Base-by-base conservation (phyloP, 176 grass and related monocot species). In the Rhipidocladum racemiflorum region DNA sequence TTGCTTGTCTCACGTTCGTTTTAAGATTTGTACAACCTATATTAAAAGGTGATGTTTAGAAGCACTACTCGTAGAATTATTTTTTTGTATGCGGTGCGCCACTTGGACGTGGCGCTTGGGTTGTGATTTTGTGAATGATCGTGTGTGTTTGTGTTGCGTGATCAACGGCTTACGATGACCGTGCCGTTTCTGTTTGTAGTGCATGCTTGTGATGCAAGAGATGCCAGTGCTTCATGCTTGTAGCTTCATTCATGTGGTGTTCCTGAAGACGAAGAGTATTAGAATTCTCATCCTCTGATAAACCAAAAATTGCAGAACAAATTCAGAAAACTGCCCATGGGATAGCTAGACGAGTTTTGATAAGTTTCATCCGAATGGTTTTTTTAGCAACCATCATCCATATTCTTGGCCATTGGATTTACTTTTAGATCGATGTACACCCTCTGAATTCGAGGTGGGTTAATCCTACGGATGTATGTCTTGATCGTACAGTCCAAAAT, bases 71-170 rank as follows among this genome's bases (percentile, higher is more conserved):
- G n/a, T n/a, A n/a, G n/a, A n/a, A n/a, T n/a, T n/a, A n/a, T n/a
- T 56, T 70, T 60, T 88, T 70, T 32, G 25, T 11, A 1, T 44
- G 12, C 51, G 30, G 71, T 23, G 78, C 71, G 48, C 65, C 65
- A 77, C 8, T 59, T 82, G 55, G 64, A 30, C 55, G 64, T 77
- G 78, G 65, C 36, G 77, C 29, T 10, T 29, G n/a, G n/a, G n/a
- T 4, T n/a, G 70, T 7, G 82, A 14, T 81, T 77, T 77, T 72
- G 82, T 89, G 87, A 70, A 81, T 85, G 75, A n/a, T 21, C 45
- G 34, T 60, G 38, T 24, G 32, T 30, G 72, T 65, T 44, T 70
- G 46, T 17, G 46, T 24, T 48, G 48, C 32, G 64, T 43, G 54
- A 77, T 59, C 81, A 13, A 64, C 36, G 63, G 40, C 13, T 15